Conservation (phyloP, 805 yeast genomes). For the Maudiozyma turicensis region DNA sequence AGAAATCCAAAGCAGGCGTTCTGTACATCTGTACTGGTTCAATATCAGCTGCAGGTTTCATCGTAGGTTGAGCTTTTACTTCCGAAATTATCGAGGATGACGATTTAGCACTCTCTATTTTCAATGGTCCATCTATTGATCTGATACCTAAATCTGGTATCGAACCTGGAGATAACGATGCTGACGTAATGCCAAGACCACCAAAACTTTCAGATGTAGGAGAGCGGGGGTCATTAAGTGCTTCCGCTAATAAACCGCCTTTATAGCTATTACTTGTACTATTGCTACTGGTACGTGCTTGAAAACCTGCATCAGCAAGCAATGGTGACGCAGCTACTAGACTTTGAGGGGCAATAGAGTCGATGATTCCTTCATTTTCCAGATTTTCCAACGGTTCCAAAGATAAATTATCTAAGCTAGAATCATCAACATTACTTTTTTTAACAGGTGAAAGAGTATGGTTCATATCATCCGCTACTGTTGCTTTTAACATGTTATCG, state of each 20-base stretch:
- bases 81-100: not conserved
- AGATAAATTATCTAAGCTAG: not conserved
- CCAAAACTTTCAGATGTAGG: not conserved
- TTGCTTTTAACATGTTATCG: conserved; percentile 18
- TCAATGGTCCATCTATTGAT: too few relatives aligned
- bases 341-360: not conserved
- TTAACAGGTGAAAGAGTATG: not conserved
- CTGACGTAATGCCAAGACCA: not conserved
- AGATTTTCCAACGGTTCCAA: not conserved
- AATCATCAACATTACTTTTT: conserved; percentile 2
- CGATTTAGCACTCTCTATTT: not conserved
- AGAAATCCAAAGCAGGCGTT: not conserved
- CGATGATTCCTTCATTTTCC: conserved; percentile 1
- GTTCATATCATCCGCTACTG: conserved; percentile 7
- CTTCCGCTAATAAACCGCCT: not conserved
- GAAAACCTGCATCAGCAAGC: not conserved
- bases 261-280: not conserved
- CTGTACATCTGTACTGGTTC: not conserved
- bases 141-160: not conserved
- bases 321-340: not conserved
- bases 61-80: not conserved
- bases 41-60: not conserved
- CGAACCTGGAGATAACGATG: not conserved
- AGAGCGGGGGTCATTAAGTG: not conserved
- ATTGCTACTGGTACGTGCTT: not conserved